These are phyloP conservation scores for Geotrichum phurueaensis DNA, from an alignment of 1,139 yeast species.

Conservation along the genomic window DNA sequence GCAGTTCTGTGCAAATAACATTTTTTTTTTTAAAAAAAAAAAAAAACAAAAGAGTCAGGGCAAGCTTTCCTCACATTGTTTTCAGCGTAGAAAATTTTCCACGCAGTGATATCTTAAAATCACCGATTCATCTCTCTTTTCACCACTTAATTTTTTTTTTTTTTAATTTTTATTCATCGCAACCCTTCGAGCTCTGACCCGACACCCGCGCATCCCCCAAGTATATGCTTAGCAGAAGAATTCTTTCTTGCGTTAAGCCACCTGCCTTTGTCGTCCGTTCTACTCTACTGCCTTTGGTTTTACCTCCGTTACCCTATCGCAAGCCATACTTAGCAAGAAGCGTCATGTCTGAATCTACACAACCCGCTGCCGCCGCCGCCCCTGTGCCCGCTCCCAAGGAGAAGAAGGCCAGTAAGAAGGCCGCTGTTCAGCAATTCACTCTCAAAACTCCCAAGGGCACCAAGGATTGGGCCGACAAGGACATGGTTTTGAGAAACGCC, in stretches of 20 bases:
- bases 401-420: slow-evolving; percentile 18
- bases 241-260: not conserved
- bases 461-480: slow-evolving; percentile 93
- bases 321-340: slow-evolving; percentile 39
- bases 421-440: slow-evolving; percentile 44
- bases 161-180: no score
- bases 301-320: not conserved
- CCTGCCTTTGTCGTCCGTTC: not conserved
- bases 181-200: not conserved
- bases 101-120: not conserved
- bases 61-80: not conserved
- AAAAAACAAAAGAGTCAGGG: not conserved
- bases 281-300: not conserved
- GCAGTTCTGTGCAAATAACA: not conserved
- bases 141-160: not conserved
- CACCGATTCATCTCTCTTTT: not conserved
- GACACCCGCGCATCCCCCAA: not conserved
- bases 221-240: not conserved
- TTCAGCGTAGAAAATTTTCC: not conserved
- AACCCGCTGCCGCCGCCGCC: slow-evolving; percentile 17
- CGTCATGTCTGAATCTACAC: slow-evolving; percentile 4
- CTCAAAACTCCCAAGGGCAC: slow-evolving; percentile 96
- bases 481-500: slow-evolving; percentile 89
- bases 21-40: not conserved
- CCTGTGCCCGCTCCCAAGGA: slow-evolving; percentile 11